Conservation (phyloP, 805 yeast species). For the Cyberlindnera saturnus region DNA sequence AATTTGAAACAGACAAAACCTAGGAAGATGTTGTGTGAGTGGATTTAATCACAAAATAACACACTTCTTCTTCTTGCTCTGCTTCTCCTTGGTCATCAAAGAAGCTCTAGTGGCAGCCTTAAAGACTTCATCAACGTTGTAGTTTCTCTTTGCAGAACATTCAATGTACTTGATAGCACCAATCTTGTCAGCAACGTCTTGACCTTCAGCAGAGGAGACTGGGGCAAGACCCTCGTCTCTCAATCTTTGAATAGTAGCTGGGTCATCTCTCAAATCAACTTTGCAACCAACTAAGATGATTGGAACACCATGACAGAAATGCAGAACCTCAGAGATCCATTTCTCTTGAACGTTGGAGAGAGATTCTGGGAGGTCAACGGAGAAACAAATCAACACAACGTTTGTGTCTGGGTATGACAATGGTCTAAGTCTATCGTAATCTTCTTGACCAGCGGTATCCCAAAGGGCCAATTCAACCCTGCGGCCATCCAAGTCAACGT, state of each 20-base stretch:
- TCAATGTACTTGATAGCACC: conserved; percentile 84
- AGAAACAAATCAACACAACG: conserved; percentile 86
- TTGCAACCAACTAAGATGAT: conserved; percentile 90
- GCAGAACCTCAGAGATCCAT: conserved; percentile 91
- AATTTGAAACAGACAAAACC: neutral
- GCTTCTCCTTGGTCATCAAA: conserved; percentile 42
- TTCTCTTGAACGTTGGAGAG: conserved; percentile 91
- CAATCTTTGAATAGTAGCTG: conserved; percentile 66
- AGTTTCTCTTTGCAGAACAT: conserved; percentile 88
- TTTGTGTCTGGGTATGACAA: conserved; percentile 88
- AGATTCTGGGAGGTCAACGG: conserved; percentile 87
- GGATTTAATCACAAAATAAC: conserved; percentile 43
- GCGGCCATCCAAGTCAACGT: conserved; percentile 87
- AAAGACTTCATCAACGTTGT: conserved; percentile 89
- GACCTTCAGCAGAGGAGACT: conserved; percentile 76
- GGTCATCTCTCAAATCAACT: conserved; percentile 81
- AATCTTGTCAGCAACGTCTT: conserved; percentile 80
- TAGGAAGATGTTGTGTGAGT: neutral
- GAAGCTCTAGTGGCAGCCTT: conserved; percentile 92
- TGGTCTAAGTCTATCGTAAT: conserved; percentile 90
- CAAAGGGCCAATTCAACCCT: conserved; percentile 90
- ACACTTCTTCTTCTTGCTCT: conserved; percentile 49
- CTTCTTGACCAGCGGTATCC: conserved; percentile 99
- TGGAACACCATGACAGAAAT: conserved; percentile 92
- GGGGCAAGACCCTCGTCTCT: conserved; percentile 75